A percentile compares a stretch with the other conserved stretches of the same genome.
Conservation (phyloP, 2,329 filamentous ascomycete species). For the Stachybotrys chartarum region DNA sequence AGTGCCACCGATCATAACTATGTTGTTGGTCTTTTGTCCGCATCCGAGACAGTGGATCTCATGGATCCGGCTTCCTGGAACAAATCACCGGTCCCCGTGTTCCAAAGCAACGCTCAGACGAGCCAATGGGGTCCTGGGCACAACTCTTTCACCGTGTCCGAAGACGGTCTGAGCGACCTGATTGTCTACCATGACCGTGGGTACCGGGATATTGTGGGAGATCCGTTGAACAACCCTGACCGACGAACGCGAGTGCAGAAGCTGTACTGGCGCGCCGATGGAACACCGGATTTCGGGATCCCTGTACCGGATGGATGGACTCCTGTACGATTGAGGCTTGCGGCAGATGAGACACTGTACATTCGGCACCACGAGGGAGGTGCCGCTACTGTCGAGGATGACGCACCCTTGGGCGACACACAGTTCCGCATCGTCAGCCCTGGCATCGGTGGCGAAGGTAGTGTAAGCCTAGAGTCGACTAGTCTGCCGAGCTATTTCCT, state of each 20-base stretch:
- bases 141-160: constrained; percentile 19
- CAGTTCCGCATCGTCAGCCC: constrained; percentile 15
- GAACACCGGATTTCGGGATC: constrained; percentile 20
- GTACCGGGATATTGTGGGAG: constrained; percentile 18
- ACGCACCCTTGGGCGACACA: constrained; percentile 8
- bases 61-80: constrained; percentile 15
- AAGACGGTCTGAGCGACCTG: constrained; percentile 19
- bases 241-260: constrained; percentile 19
- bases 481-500: constrained; percentile 13
- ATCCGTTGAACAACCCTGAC: constrained; percentile 16
- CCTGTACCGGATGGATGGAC: constrained; percentile 14
- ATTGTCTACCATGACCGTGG: constrained; percentile 17
- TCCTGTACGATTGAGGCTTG: constrained; percentile 11
- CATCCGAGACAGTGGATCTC: constrained; percentile 10
- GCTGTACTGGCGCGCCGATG: constrained; percentile 20
- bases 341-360: constrained; percentile 6
- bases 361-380: constrained; percentile 5
- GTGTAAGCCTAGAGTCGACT: constrained; percentile 15
- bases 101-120: constrained; percentile 16
- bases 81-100: constrained; percentile 16
- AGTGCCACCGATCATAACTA: constrained; percentile 18
- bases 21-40: constrained; percentile 17
- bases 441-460: constrained; percentile 10
- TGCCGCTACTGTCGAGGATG: background rate
- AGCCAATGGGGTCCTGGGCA: constrained; percentile 20